Evolutionary conservation across 768 basidiomycete species (phyloP).

Genomic region (Xanthoconium purpureum): DNA sequence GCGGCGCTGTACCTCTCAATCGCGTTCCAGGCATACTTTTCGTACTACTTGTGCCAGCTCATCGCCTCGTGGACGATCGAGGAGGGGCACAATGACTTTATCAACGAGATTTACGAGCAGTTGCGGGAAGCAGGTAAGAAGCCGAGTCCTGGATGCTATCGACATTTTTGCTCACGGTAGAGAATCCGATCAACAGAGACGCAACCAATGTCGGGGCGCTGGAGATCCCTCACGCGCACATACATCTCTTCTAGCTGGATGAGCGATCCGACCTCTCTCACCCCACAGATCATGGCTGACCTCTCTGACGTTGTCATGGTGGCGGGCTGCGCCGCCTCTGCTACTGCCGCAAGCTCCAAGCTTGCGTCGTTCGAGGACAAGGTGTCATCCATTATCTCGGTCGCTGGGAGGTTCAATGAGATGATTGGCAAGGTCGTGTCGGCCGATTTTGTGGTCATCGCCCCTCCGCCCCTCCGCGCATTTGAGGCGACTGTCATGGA

Average conservation of each 20-base stretch:
- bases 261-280: neutral
- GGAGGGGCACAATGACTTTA: neutral
- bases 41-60: too few species aligned
- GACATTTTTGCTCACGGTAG: neutral
- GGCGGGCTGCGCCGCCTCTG: constrained; percentile 2
- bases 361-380: constrained; percentile 1
- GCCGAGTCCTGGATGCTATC: neutral
- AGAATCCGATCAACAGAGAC: neutral
- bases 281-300: neutral
- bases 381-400: neutral
- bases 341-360: neutral
- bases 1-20: too few species aligned
- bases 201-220: too few species aligned
- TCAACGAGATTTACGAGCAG: neutral
- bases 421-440: too few species aligned
- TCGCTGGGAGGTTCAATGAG: too few species aligned
- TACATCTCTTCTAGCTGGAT: neutral
- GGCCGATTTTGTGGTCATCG: neutral
- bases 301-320: constrained; percentile 9
- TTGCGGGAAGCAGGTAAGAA: neutral
- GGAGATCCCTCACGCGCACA: constrained; percentile 7
- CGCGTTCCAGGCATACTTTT: too few species aligned
- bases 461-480: neutral
- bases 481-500: constrained; percentile 14
- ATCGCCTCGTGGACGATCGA: neutral